Evolutionary conservation across 768 basidiomycete genomes (phyloP), one percentile per base, ranked within the genome.

Genomic region (Phaffia tasmanica): DNA sequence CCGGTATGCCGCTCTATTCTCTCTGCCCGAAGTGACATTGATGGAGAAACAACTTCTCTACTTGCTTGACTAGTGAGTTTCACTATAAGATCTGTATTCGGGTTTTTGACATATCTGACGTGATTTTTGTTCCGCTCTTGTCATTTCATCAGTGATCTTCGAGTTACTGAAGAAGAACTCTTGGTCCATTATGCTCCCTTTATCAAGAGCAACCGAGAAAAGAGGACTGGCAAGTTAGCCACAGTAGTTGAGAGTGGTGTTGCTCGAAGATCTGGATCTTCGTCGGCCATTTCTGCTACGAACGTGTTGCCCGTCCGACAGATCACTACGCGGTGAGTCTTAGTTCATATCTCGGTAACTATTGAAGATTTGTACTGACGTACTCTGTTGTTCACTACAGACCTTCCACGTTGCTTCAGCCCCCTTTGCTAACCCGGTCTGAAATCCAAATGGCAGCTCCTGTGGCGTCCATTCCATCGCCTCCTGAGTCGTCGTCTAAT

Each of bases 21-120:
- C 77, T 25, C 72, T 76, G 30, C 76, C 78, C 69, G 78, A 79
- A 71, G 77, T 97, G 76, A 95, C 93, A 77, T 81, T 93, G 69
- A 98, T 98, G 94, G 94, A 99, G 79, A 88, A 85, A 78, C 91
- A 99, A 78, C 83, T 99, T 32, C 84, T 99, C 63, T 86, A 83
- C 76, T 80, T 98, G 67, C 84, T 99, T 72, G 88, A 94, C 78
- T 77, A 88, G 35, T 42, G 35, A 42, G 35, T 42, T 42, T 5
- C 11, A 42, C 11, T 42, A 4, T 42, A 11, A 42, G 4, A 5
- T 42, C 11, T 42, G 11, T 11, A 11, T 42, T 5, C 4, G 4
- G 35, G 11, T 11, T 42, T 5, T 11, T 42, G 11, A 11, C 35
- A 42, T 42, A 42, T 42, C 35, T 42, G 35, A 42, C 35, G 35